Evolutionary conservation across 352 stramenopile genomes (phyloP), one percentile per base, ranked within the genome.

Genomic region (Pythium myriotylum): DNA sequence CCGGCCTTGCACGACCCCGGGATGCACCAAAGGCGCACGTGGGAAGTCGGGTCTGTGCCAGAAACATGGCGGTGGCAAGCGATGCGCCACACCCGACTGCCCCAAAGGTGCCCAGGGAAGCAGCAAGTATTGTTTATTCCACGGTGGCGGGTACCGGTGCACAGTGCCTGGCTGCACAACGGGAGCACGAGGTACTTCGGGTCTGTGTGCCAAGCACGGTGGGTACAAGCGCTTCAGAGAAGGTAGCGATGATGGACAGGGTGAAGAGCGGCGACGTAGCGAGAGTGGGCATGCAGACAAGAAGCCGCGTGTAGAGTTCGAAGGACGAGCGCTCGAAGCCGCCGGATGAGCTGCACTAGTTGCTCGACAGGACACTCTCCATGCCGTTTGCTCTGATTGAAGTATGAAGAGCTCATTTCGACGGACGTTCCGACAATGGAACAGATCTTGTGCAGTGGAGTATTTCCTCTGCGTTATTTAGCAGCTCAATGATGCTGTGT

Each of bases 81-180:
- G 81, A 19, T 96, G 88, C 51, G 71, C 73, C 0, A 58, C 66
- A 2, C 51, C 71, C 0, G 70, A 81, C 13, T 95, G 88, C 63
- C 67, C 79, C 35, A 95, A 96, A 58, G 87, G 88, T 14, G 88
- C 86, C 6, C 88, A 96, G 55, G 84, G 85, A 33, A 89, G 77
- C 59, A 92, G 79, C 62, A 78, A 58, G 51, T 79, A 81, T 65
- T 93, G 84, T 58, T 68, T 93, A 10, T 91, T 91, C 60, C 88
- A 96, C 52, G 88, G 88, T 48, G 88, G 87, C 8, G 89, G 85
- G 43, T 92, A 93, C 42, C 87, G 88, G 20, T 96, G 88, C 62
- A 92, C 75, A 1, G 64, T 89, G 6, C 68, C 80, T 3, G 81
- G 81, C 26, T 96, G 87, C 57, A 76, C 42, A 23, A 96, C 90